phyloP scores from a whole-genome alignment of 805 yeast genomes.

The Monosporozyma solicola region DNA sequence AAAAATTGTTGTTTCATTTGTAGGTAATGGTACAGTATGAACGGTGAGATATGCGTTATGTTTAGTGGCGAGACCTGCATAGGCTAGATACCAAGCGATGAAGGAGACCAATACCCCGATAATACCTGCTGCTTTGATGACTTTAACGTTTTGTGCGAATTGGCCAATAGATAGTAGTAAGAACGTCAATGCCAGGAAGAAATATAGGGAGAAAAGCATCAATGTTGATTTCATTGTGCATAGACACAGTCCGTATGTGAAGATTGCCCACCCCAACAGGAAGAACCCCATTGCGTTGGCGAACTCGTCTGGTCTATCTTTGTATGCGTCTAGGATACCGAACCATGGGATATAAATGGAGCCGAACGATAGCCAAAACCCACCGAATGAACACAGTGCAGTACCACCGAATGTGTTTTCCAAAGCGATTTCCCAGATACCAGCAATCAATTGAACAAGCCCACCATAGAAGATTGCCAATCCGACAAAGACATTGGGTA shows the following conservation, averaged over 20 bases:
- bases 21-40: constrained; percentile 29
- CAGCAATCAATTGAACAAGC: constrained; percentile 48
- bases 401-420: constrained; percentile 64
- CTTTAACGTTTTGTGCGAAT: constrained; percentile 34
- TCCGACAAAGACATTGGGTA: constrained; percentile 48
- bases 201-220: constrained; percentile 50
- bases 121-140: constrained; percentile 51
- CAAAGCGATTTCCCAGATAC: constrained; percentile 54
- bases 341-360: constrained; percentile 51
- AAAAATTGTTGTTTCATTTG: constrained; percentile 11
- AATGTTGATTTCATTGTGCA: constrained; percentile 58
- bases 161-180: constrained; percentile 45
- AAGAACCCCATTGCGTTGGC: constrained; percentile 50
- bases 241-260: constrained; percentile 44
- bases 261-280: constrained; percentile 53
- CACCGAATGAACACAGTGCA: constrained; percentile 55
- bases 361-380: constrained; percentile 60
- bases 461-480: constrained; percentile 59
- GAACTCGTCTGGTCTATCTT: constrained; percentile 30
- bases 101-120: constrained; percentile 53
- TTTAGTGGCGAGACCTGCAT: constrained; percentile 55
- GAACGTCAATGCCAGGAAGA: constrained; percentile 46
- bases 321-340: constrained; percentile 49
- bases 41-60: constrained; percentile 43
- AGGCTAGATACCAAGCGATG: constrained; percentile 61